Evolutionary conservation across 495 filamentous ascomycete species (phyloP).

Genomic region (Neurospora tetrasperma): DNA sequence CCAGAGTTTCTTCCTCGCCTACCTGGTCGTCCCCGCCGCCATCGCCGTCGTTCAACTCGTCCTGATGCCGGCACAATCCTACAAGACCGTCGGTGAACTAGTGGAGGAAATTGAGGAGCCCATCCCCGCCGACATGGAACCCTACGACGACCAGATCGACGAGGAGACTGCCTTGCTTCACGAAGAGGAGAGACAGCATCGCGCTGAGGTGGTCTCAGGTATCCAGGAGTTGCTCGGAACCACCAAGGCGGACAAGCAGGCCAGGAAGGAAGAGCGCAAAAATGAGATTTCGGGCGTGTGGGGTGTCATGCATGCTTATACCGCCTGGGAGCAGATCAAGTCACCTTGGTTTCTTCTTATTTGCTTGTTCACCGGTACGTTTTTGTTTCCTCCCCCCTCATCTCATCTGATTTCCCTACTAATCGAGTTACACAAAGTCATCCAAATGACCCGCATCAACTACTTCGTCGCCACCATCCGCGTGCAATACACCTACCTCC

Average conservation of each 20-base stretch:
- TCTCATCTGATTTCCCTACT: neutral
- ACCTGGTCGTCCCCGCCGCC: conserved; percentile 62
- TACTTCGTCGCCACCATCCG: conserved; percentile 93
- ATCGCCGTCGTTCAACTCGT: conserved; percentile 61
- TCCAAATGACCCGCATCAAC: conserved; percentile 94
- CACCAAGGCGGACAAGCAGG: conserved; percentile 45
- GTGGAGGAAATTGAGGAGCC: conserved; percentile 57
- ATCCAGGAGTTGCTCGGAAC: conserved; percentile 63
- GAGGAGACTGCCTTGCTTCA: conserved; percentile 49
- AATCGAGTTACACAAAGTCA: conserved; percentile 26
- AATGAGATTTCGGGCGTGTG: conserved; percentile 65
- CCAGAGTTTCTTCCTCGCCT: conserved; percentile 63
- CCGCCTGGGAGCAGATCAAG: conserved; percentile 62
- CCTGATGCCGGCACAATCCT: conserved; percentile 69
- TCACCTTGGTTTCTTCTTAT: conserved; percentile 85
- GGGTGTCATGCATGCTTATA: conserved; percentile 74
- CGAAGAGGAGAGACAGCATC: conserved; percentile 52
- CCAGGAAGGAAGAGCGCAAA: conserved; percentile 44
- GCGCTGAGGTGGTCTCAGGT: conserved; percentile 58
- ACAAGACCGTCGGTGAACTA: conserved; percentile 82
- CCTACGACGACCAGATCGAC: conserved; percentile 53
- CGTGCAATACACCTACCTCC: conserved; percentile 71
- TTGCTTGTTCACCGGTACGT: conserved; percentile 58
- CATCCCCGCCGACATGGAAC: conserved; percentile 7
- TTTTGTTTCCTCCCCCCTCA: neutral